phyloP scores from a whole-genome alignment of 2,329 filamentous ascomycete genomes.

The Hymenoscyphus linearis region DNA sequence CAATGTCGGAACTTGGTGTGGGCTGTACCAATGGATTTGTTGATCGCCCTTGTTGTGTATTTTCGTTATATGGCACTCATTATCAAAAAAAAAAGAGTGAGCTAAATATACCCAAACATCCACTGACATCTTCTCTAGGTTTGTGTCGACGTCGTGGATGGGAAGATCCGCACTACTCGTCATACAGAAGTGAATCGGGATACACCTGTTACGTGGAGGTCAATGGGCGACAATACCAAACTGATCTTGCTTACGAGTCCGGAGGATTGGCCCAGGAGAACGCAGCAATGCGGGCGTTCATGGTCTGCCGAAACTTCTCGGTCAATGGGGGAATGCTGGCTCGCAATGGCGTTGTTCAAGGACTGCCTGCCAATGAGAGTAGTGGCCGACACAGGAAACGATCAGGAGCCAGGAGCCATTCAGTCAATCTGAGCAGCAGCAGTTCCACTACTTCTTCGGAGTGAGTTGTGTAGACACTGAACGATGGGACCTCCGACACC shows the following conservation, averaged over 20 bases:
- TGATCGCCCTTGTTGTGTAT: conserved; percentile 2
- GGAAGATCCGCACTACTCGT: conserved; percentile 85
- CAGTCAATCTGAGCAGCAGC: conserved; percentile 33
- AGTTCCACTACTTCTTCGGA: conserved; percentile 32
- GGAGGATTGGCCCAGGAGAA: conserved; percentile 84
- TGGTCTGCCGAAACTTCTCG: conserved; percentile 96
- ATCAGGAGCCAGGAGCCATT: conserved; percentile 29
- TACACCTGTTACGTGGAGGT: conserved; percentile 89
- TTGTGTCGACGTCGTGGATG: conserved; percentile 92
- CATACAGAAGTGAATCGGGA: conserved; percentile 66
- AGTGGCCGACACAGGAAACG: conserved; percentile 28
- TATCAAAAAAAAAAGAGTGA: neutral
- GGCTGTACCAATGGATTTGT: neutral
- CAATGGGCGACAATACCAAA: conserved; percentile 95
- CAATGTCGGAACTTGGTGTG: conserved; percentile 1
- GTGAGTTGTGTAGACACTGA: conserved; percentile 8
- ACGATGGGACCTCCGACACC: conserved; percentile 8
- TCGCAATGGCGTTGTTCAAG: conserved; percentile 63
- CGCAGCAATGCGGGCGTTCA: conserved; percentile 91
- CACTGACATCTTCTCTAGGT: conserved; percentile 50
- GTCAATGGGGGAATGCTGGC: conserved; percentile 90
- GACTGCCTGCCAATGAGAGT: conserved; percentile 46
- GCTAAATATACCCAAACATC: conserved; percentile 9
- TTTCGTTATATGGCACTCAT: neutral
- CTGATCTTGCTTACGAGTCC: conserved; percentile 77